Evolutionary conservation across 345 rosid genomes (phyloP).

Genomic region (Aquilaria malaccensis): DNA sequence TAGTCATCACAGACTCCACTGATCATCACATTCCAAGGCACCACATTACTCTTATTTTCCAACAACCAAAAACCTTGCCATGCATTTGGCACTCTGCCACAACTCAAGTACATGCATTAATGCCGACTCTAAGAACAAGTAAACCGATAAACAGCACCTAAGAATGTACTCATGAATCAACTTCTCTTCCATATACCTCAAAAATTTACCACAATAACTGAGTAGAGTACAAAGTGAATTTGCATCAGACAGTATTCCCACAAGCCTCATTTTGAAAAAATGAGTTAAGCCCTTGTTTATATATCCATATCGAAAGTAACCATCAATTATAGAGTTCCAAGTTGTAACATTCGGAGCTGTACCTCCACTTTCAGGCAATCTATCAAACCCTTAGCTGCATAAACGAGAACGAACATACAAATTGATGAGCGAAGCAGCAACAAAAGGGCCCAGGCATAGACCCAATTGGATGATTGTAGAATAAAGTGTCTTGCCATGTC

Average conservation of each 20-base stretch:
- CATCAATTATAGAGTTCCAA: conserved; percentile 72
- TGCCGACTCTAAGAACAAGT: conserved; percentile 54
- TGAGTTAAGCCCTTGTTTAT: conserved; percentile 35
- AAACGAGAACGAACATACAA: conserved; percentile 50
- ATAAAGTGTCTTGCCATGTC: conserved; percentile 46
- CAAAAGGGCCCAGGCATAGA: conserved; percentile 35
- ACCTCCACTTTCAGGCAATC: conserved; percentile 26
- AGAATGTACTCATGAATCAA: conserved; percentile 58
- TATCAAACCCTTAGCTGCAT: conserved; percentile 66
- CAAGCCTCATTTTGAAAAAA: conserved; percentile 46
- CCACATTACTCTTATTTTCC: conserved; percentile 48
- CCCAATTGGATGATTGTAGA: conserved; percentile 41
- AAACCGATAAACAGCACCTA: conserved; percentile 37
- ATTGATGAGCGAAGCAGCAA: conserved; percentile 54
- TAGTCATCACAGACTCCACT: conserved; percentile 34
- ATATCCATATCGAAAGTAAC: conserved; percentile 40
- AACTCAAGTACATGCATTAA: conserved; percentile 45
- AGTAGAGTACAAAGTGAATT: conserved; percentile 53
- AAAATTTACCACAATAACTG: conserved; percentile 28
- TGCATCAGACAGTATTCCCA: conserved; percentile 57
- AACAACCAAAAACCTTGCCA: conserved; percentile 36
- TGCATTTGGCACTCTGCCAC: conserved; percentile 33
- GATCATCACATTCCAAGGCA: conserved; percentile 79
- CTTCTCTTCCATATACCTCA: conserved; percentile 32
- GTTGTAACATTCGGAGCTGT: conserved; percentile 35